Evolutionary conservation across 495 filamentous ascomycete species (phyloP), one percentile per base, ranked within the genome.

Genomic region (Xylaria acuta): DNA sequence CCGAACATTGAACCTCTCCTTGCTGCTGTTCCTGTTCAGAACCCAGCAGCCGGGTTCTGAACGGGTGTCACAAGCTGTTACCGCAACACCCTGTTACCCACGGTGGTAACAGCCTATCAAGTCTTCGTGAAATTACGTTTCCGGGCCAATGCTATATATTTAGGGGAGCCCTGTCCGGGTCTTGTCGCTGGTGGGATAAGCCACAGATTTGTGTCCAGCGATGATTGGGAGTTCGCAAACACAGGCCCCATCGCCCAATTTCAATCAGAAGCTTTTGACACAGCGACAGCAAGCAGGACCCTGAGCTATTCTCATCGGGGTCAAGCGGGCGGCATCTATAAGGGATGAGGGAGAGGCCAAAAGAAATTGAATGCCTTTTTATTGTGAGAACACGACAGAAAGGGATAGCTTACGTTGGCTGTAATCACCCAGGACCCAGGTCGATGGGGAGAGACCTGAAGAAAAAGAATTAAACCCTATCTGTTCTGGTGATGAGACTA

Each of bases 181-280:
- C 62, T 43, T 64, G 59, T 58, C 70, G 53, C 49, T 64, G 32
- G 49, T 22, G 60, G 56, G 27, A 70, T 58, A 62, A 63, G 68
- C 56, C 68, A 70, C 58, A 18, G 70, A 66, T 49, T 66, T 72
- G 70, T 72, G 70, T 45, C 43, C 51, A 59, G 62, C 70, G 40
- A 11, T 72, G 70, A 72, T 72, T 72, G 70, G 64, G 40, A 51
- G 49, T 59, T 66, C 27, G 30, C 45, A n/a, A 27, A 6, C 51
- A 25, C 14, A 8, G 47, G 70, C 70, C 70, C 70, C 70, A 67
- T 72, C 63, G 25, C 45, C 69, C 70, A 72, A 72, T 72, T 72
- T 72, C 70, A 40, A 65, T 65, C 51, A 60, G 25, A 67, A 40
- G 38, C 38, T 66, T 65, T 34, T 27, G n/a, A 20, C 40, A 47